Percentiles rank a stretch among this genome's conserved stretches.
These are phyloP conservation scores for Echium plantagineum DNA, from an alignment of 257 asterid genomes.

Conservation along the genomic window DNA sequence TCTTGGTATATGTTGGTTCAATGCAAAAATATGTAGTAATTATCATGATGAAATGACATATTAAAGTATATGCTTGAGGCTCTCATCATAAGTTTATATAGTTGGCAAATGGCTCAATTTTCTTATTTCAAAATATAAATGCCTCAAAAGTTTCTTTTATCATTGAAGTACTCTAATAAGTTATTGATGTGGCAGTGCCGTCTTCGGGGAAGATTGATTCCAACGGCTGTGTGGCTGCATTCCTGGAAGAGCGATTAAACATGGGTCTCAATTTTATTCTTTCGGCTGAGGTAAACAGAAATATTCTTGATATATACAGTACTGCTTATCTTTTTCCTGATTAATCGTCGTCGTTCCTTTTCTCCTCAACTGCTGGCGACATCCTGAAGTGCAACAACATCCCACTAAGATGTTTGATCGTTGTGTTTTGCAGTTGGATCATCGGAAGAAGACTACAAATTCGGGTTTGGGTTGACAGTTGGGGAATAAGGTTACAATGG, in stretches of 20 bases:
- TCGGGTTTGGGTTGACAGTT: conserved; percentile 72
- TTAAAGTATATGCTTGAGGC: no score
- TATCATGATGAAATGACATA: background rate
- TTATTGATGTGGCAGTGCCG: conserved; percentile 50
- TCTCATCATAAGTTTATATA: no score
- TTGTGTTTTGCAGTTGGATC: conserved; percentile 52
- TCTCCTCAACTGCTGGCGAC: no score
- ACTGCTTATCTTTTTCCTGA: no score
- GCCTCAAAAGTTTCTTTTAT: no score
- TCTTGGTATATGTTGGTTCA: background rate
- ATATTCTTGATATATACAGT: no score
- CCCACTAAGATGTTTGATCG: background rate
- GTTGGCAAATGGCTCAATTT: no score
- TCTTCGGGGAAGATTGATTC: conserved; percentile 85
- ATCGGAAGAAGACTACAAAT: conserved; percentile 77
- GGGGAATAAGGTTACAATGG: conserved; percentile 44
- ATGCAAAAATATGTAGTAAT: no score
- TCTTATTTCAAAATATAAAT: no score
- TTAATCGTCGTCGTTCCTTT: no score
- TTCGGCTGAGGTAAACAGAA: conserved; percentile 67
- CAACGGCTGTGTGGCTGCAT: conserved; percentile 59
- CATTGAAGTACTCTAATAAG: background rate
- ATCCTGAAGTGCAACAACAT: no score
- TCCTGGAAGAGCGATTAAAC: conserved; percentile 73
- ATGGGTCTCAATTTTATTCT: conserved; percentile 86